Evolutionary conservation across 1,139 yeast species (phyloP).

Genomic region (Blastobotrys niveus): DNA sequence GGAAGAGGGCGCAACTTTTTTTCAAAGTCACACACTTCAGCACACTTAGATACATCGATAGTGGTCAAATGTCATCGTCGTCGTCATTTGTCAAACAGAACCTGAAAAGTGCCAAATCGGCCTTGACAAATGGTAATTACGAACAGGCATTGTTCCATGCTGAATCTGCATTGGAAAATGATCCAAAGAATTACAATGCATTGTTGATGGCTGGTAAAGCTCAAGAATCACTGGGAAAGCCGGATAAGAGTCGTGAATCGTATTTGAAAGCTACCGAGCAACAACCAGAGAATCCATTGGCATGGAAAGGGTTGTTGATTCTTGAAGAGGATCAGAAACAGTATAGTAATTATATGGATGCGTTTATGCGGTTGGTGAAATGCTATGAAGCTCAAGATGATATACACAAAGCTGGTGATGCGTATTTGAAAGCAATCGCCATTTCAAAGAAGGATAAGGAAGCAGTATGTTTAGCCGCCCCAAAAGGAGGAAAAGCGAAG

Average conservation of each 20-base stretch:
- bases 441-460: slow-evolving; percentile 16
- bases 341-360: slow-evolving; percentile 37
- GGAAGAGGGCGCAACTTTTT: no score
- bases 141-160: slow-evolving; percentile 25
- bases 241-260: slow-evolving; percentile 43
- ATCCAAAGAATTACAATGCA: slow-evolving; percentile 58
- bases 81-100: slow-evolving; percentile 19
- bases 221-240: slow-evolving; percentile 41
- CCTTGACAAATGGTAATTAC: slow-evolving; percentile 52
- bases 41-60: no score
- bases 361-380: slow-evolving; percentile 29
- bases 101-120: slow-evolving; percentile 32
- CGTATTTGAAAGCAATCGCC: slow-evolving; percentile 21
- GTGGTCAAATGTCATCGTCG: no score
- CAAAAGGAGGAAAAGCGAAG: slow-evolving; percentile 22
- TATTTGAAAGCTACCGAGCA: slow-evolving; percentile 53
- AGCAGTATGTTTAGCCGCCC: slow-evolving; percentile 8
- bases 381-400: slow-evolving; percentile 28
- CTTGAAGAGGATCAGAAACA: slow-evolving; percentile 47
- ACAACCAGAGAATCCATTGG: slow-evolving; percentile 52
- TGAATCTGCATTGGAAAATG: slow-evolving; percentile 34
- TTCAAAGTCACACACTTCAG: no score
- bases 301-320: slow-evolving; percentile 74
- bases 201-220: slow-evolving; percentile 49
- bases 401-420: slow-evolving; percentile 23